Evolutionary conservation across 2,329 filamentous ascomycete genomes (phyloP).

Genomic region (Aspergillus quadricinctus): DNA sequence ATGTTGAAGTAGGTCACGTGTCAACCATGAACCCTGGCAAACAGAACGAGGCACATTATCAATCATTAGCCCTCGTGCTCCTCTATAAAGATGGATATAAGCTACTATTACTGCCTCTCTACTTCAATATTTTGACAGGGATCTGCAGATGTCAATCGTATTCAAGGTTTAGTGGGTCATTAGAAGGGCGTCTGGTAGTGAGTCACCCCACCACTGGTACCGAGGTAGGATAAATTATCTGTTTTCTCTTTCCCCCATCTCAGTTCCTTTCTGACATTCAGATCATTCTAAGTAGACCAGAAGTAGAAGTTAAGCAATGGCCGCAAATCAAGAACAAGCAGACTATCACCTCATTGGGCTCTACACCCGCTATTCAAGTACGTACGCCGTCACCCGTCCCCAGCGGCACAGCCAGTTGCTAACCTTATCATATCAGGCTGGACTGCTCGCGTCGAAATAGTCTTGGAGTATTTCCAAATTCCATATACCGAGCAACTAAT

Average conservation of each 20-base stretch:
- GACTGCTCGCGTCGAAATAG: constrained; percentile 29
- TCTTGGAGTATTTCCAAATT: constrained; percentile 34
- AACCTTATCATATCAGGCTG: constrained; percentile 22
- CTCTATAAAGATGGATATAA: too few species aligned
- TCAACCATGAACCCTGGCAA: neutral
- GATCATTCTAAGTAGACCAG: neutral
- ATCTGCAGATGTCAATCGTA: neutral
- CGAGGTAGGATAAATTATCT: neutral
- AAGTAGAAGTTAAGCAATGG: neutral
- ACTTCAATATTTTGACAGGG: too few species aligned
- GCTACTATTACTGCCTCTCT: too few species aligned
- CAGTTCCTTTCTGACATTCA: neutral
- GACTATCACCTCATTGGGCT: constrained; percentile 29
- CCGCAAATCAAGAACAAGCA: constrained; percentile 2
- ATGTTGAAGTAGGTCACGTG: too few species aligned
- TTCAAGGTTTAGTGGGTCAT: neutral
- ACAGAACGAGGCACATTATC: neutral
- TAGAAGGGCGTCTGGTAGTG: neutral
- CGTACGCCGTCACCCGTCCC: neutral
- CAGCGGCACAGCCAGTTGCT: neutral
- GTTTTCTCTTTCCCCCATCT: neutral
- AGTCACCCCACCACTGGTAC: neutral
- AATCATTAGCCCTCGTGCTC: neutral
- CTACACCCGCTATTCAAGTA: constrained; percentile 33
- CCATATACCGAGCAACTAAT: constrained; percentile 22